phyloP scores from a whole-genome alignment of 2,329 filamentous ascomycete genomes.

The Paracorniculantispora psalliotae region DNA sequence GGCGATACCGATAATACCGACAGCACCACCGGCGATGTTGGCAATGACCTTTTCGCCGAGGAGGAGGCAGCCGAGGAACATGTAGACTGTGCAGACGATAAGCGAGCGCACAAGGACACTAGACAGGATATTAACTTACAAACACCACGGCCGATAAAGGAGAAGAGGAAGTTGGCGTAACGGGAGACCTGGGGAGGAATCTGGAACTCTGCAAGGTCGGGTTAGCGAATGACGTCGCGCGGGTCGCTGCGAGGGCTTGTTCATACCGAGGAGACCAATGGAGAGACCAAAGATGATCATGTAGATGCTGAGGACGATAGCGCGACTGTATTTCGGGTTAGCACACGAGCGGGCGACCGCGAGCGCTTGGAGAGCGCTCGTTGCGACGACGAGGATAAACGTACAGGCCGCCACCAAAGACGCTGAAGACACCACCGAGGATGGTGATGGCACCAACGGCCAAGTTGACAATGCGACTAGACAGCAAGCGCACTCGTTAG shows the following conservation, averaged over 20 bases:
- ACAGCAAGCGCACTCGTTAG: slow-evolving; percentile 29
- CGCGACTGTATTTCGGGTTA: slow-evolving; percentile 24
- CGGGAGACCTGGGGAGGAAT: slow-evolving; percentile 87
- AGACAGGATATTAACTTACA: slow-evolving; percentile 59
- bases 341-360: neutral
- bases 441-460: slow-evolving; percentile 82
- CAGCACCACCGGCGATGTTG: slow-evolving; percentile 70
- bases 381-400: slow-evolving; percentile 27
- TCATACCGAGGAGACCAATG: slow-evolving; percentile 59
- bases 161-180: slow-evolving; percentile 97
- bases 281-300: slow-evolving; percentile 85
- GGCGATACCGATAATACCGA: slow-evolving; percentile 71
- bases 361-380: neutral
- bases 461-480: slow-evolving; percentile 91
- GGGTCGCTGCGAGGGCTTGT: neutral
- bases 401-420: slow-evolving; percentile 59
- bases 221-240: slow-evolving; percentile 20
- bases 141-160: slow-evolving; percentile 88
- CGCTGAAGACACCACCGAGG: slow-evolving; percentile 72
- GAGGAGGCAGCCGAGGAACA: slow-evolving; percentile 86
- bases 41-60: slow-evolving; percentile 63
- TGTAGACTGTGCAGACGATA: slow-evolving; percentile 64
- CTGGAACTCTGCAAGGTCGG: slow-evolving; percentile 71
- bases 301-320: slow-evolving; percentile 77
- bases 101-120: neutral